These are phyloP conservation scores for Daucus carota DNA, from an alignment of 129 eudicot species.

Conservation along the genomic window DNA sequence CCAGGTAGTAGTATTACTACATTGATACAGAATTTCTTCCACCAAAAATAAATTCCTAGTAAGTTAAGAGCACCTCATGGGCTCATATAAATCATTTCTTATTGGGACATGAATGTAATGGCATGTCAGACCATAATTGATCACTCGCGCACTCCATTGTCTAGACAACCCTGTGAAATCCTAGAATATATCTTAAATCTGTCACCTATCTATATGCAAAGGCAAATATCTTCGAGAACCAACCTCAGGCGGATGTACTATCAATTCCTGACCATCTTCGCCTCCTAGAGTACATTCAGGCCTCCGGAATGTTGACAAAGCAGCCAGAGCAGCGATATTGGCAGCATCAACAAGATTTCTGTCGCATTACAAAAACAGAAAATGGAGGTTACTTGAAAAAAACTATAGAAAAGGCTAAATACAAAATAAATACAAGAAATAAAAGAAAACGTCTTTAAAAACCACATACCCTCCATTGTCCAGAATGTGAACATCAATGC, in stretches of 20 bases:
- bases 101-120: not conserved
- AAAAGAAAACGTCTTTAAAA: not conserved
- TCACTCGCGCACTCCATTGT: not conserved
- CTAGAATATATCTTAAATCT: not conserved
- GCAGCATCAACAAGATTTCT: constrained; percentile 99
- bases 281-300: constrained; percentile 92
- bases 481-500: constrained; percentile 80
- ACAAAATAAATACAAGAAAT: not conserved
- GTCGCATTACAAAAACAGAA: constrained; percentile 11
- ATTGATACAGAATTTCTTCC: not conserved
- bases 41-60: not conserved
- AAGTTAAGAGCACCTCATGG: not conserved
- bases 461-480: constrained; percentile 90
- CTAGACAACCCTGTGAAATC: not conserved
- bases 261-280: constrained; percentile 89
- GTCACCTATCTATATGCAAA: not conserved
- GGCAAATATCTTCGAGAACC: not conserved
- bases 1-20: not conserved
- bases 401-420: not conserved
- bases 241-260: constrained; percentile 83
- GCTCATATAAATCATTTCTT: not conserved
- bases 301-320: constrained; percentile 78
- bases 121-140: not conserved
- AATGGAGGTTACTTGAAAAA: not conserved
- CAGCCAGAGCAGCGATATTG: constrained; percentile 94